Evolutionary conservation across 306 rosid species (phyloP), one percentile per base, ranked within the genome.

Genomic region (Phaseolus lunatus): DNA sequence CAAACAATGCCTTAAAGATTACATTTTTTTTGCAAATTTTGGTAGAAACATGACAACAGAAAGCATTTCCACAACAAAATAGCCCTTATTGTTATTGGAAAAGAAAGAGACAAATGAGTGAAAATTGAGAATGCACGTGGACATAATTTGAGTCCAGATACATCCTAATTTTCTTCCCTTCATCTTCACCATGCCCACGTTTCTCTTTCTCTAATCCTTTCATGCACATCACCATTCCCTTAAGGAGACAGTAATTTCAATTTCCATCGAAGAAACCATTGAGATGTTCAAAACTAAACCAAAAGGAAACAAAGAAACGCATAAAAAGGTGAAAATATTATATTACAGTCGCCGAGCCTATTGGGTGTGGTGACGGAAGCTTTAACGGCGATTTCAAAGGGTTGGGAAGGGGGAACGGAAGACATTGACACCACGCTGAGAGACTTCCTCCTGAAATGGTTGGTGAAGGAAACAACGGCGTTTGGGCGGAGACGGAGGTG

Each of bases 291-390:
- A 47, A 22, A 70, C 5, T 3, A 22, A 53, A 20, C 14, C 31
- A 48, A 70, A 22, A 22, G 13, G 31, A 3, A 9, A 76, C 23
- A 72, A 61, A 5, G 43, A 37, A 39, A 39, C 22, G 13, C 3
- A 7, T 15, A 13, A 43, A 24, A 24, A 11, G 45, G 44, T 11
- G 48, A 64, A 43, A 12, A 27, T 19, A 13, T 29, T 15, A 59
- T 70, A 59, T 82, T 87, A 91, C 97, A 95, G 89, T 95, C 99
- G 54, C 99, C 97, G 65, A 70, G 88, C 78, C 31, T 86, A 84
- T 85, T 79, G 69, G 97, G 96, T 5, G 74, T 77, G 29, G 89
- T 89, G 67, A 73, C 0, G 57, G 97, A 95, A 66, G 93, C 90
- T 75, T 95, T 95, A 78, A 82, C 96, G 82, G 90, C 87, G 49